These are phyloP conservation scores for Euphorbia celastroides DNA, from an alignment of 441 rosid genomes.

Conservation along the genomic window DNA sequence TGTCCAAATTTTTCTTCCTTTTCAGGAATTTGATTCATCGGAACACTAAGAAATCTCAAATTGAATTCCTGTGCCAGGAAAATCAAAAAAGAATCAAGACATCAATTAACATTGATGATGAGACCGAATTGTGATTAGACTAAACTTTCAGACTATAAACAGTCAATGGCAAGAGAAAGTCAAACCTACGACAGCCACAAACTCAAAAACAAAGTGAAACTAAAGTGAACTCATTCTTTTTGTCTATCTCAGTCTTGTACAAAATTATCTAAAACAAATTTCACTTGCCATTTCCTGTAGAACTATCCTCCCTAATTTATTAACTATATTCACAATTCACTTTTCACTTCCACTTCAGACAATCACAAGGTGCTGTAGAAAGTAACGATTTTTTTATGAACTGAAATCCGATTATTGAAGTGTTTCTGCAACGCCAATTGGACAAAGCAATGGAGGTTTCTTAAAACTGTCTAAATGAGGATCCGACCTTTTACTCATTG, in stretches of 20 bases:
- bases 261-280: too few species aligned
- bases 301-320: too few species aligned
- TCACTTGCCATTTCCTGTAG: too few species aligned
- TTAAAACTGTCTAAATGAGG: constrained; percentile 33
- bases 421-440: constrained; percentile 32
- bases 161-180: constrained; percentile 25
- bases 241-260: neutral
- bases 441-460: constrained; percentile 30
- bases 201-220: constrained; percentile 4
- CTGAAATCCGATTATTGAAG: constrained; percentile 19
- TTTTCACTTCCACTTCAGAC: constrained; percentile 15
- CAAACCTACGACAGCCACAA: constrained; percentile 11
- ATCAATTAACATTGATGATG: too few species aligned
- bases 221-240: neutral
- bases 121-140: constrained; percentile 22
- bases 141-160: constrained; percentile 35
- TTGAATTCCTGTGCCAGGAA: too few species aligned
- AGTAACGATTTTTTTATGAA: constrained; percentile 11
- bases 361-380: constrained; percentile 29
- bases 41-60: too few species aligned
- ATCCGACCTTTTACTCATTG: constrained; percentile 8
- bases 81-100: too few species aligned
- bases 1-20: too few species aligned
- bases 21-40: too few species aligned
- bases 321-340: constrained; percentile 24